Evolutionary conservation across 768 basidiomycete species (phyloP), one percentile per base, ranked within the genome.

Genomic region (Xanthoconium purpureum): DNA sequence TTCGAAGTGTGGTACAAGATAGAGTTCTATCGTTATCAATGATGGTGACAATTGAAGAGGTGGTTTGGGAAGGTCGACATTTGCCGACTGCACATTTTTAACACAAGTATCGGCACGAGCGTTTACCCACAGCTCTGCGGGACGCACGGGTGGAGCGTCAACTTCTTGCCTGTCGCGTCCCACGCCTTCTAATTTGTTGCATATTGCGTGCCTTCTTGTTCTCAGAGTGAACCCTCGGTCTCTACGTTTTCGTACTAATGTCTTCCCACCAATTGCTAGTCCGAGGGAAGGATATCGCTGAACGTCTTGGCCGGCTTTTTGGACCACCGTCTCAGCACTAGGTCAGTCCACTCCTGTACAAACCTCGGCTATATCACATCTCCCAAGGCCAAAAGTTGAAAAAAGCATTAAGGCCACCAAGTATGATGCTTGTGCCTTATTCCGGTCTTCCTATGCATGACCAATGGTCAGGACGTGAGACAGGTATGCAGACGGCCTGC

Each of bases 121-220:
- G 46, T n/a, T 18, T 42, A 13, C 43, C 35, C 28, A n/a, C 20
- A 47, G 38, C 46, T 55, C 54, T 47, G 54, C 54, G 54, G 54
- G 39, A 55, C 47, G 29, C 6, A 36, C 20, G 40, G 39, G 36
- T n/a, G 29, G 36, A n/a, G n/a, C 45, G 36, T 47, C 52, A 39
- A 32, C 10, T 54, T 45, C 52, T 54, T 54, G 45, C 52, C 45
- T 45, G 45, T 47, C 52, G 52, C 45, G 29, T 55, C 47, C 28
- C 47, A 6, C 32, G 48, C 54, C 54, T 48, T 55, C 39, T 43
- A 39, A 54, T 40, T 47, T 54, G 46, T 55, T 47, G 54, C 53
- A n/a, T 20, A 17, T n/a, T 3, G 20, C 38, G 1, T 7, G 8
- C 10, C 47, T 42, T 48, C 33, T 42, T 17, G 30, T 55, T 48